Evolutionary conservation across 2,329 filamentous ascomycete species (phyloP).

Genomic region (Phyllosticta citribraziliensis): DNA sequence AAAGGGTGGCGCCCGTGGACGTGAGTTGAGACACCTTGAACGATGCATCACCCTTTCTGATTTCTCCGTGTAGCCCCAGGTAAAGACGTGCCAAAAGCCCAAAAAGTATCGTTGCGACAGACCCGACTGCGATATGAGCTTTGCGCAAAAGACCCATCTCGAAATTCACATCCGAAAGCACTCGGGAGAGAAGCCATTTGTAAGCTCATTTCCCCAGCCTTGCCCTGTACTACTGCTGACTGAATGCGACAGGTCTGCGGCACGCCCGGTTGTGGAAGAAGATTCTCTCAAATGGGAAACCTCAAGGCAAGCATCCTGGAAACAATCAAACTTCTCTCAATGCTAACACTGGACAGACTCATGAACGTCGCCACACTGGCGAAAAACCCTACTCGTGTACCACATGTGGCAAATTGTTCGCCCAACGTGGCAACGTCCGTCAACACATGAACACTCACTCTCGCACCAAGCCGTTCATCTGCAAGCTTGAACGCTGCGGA

Average conservation of each 20-base stretch:
- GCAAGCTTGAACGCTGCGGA: conserved; percentile 70
- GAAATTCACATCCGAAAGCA: conserved; percentile 84
- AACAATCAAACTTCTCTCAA: conserved; percentile 11
- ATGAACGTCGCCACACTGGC: conserved; percentile 77
- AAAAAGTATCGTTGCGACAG: conserved; percentile 67
- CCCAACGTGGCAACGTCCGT: conserved; percentile 75
- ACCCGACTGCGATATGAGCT: conserved; percentile 67
- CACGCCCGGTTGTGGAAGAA: conserved; percentile 61
- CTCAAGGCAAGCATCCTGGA: conserved; percentile 53
- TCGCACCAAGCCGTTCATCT: conserved; percentile 67
- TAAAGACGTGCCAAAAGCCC: conserved; percentile 27
- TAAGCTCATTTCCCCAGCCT: conserved; percentile 38
- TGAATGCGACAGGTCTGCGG: conserved; percentile 47
- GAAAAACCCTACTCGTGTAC: conserved; percentile 76
- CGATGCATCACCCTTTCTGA: not conserved
- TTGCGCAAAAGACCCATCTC: conserved; percentile 85
- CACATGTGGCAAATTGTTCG: conserved; percentile 71
- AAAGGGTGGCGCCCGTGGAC: conserved; percentile 25
- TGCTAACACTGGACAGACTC: conserved; percentile 47
- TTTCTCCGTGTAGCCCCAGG: conserved; percentile 11
- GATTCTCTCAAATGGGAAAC: conserved; percentile 85
- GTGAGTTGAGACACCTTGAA: conserved; percentile 5
- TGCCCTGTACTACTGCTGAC: conserved; percentile 12
- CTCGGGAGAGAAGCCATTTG: conserved; percentile 82
- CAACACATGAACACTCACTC: conserved; percentile 76